A percentile compares a stretch with the other conserved stretches of the same genome.
Conservation (phyloP, 2,329 filamentous ascomycete genomes). For the Xylaria sp. region DNA sequence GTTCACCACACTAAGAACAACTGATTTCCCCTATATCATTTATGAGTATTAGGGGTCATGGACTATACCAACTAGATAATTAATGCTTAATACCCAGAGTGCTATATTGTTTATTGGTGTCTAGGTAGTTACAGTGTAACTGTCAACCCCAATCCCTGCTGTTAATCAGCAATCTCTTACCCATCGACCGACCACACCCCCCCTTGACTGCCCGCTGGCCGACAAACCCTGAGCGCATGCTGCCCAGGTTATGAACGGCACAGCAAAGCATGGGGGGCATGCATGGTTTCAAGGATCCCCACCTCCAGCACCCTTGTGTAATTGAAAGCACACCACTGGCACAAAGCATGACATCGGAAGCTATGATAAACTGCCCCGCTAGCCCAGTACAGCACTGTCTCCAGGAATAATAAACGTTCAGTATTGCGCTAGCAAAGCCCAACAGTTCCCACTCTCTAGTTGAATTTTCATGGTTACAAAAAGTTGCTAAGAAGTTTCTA, state of each 20-base stretch:
- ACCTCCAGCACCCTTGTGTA: conserved; percentile 23
- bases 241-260: conserved; percentile 29
- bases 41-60: not conserved
- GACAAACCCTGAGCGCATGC: conserved; percentile 18
- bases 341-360: conserved; percentile 23
- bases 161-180: conserved; percentile 13
- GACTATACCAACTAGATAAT: not conserved
- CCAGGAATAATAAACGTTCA: conserved; percentile 14
- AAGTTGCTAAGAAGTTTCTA: conserved; percentile 19
- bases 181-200: not conserved
- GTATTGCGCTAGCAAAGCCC: not conserved
- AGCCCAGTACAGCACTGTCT: conserved; percentile 20
- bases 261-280: conserved; percentile 9
- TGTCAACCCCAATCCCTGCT: not conserved
- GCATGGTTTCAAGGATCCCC: conserved; percentile 32
- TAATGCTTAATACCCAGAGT: not conserved
- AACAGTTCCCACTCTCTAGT: conserved; percentile 15
- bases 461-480: not conserved
- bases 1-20: not conserved
- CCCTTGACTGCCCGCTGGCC: conserved; percentile 6
- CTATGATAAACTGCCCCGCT: conserved; percentile 25
- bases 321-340: conserved; percentile 17
- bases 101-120: not conserved
- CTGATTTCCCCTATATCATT: not conserved
- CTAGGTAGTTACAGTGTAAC: not conserved